phyloP scores from a whole-genome alignment of 2,329 filamentous ascomycete species.

The Phialophora macrospora region DNA sequence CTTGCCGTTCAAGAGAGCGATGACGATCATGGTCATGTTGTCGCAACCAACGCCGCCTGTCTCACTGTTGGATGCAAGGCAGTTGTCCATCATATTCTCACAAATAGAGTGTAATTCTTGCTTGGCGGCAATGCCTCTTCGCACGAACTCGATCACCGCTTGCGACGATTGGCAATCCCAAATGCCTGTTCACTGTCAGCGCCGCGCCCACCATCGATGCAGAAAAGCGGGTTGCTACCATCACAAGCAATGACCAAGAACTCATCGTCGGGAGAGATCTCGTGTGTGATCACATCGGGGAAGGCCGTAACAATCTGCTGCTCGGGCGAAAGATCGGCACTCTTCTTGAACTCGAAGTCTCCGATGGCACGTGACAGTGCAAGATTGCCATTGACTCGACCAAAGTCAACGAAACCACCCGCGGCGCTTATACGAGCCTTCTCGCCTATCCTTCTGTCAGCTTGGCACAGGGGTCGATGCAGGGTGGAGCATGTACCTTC shows the following conservation, averaged over 20 bases:
- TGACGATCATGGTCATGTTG: constrained; percentile 98
- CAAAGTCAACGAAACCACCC: constrained; percentile 97
- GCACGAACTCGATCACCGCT: constrained; percentile 94
- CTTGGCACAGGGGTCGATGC: background rate
- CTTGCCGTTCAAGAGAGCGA: constrained; percentile 88
- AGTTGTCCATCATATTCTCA: constrained; percentile 99
- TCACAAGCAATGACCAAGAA: constrained; percentile 93
- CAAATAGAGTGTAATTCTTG: constrained; percentile 94
- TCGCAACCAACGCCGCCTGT: constrained; percentile 97
- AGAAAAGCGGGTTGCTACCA: constrained; percentile 60
- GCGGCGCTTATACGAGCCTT: constrained; percentile 95
- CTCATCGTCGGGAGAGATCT: constrained; percentile 90
- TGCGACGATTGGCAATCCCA: constrained; percentile 99
- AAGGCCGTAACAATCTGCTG: constrained; percentile 98
- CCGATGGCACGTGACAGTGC: constrained; percentile 96
- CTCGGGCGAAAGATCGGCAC: constrained; percentile 93
- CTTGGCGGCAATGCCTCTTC: constrained; percentile 93
- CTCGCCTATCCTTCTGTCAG: constrained; percentile 67
- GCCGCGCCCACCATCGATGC: background rate
- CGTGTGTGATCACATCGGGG: constrained; percentile 90
- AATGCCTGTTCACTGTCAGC: constrained; percentile 69
- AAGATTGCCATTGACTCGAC: constrained; percentile 96
- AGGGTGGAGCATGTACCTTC: constrained; percentile 68
- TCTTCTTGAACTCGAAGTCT: constrained; percentile 99
- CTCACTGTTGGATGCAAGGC: constrained; percentile 94